A percentile compares a stretch with the other conserved stretches of the same genome.
Evolutionary conservation across 768 basidiomycete genomes (phyloP).

Genomic region (Mycena chlorophos): DNA sequence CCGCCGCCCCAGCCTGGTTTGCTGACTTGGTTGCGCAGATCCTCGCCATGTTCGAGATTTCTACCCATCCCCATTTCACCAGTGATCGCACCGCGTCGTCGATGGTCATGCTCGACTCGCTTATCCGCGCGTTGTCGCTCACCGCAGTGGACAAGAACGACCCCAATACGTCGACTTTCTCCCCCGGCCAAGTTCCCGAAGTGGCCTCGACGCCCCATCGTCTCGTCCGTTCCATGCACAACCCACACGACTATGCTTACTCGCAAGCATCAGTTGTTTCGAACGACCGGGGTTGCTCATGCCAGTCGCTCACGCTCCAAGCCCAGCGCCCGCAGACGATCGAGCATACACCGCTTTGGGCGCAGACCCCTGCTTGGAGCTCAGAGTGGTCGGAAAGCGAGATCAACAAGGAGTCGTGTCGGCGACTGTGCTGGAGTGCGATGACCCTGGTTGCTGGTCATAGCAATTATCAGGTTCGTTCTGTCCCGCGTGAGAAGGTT

Average conservation of each 20-base stretch:
- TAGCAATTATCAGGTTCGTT: too few species aligned
- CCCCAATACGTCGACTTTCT: constrained; percentile 50
- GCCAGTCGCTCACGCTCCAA: constrained; percentile 51
- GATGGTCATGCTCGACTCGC: constrained; percentile 62
- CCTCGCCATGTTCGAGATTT: constrained; percentile 70
- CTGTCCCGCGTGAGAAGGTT: too few species aligned
- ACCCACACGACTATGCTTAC: constrained; percentile 2
- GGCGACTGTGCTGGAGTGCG: constrained; percentile 73
- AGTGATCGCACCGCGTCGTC: constrained; percentile 54
- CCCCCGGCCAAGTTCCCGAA: constrained; percentile 49
- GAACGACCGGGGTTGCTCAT: constrained; percentile 43
- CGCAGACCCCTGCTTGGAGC: constrained; percentile 64
- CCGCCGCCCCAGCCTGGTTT: constrained; percentile 1
- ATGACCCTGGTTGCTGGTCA: constrained; percentile 65
- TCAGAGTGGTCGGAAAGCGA: constrained; percentile 59
- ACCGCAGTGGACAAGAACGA: constrained; percentile 61
- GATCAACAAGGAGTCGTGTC: constrained; percentile 68
- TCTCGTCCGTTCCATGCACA: neutral
- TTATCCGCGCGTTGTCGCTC: constrained; percentile 62
- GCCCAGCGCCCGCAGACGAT: constrained; percentile 49
- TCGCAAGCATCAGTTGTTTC: constrained; percentile 1
- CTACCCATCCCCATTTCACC: constrained; percentile 63
- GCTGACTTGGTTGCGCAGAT: constrained; percentile 40
- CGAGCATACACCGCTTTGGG: constrained; percentile 64
- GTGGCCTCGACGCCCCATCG: constrained; percentile 23